Percentiles rank a stretch among this genome's conserved stretches.
These are phyloP conservation scores for Rhizopogon sp. DNA, from an alignment of 768 basidiomycete genomes.

Conservation along the genomic window DNA sequence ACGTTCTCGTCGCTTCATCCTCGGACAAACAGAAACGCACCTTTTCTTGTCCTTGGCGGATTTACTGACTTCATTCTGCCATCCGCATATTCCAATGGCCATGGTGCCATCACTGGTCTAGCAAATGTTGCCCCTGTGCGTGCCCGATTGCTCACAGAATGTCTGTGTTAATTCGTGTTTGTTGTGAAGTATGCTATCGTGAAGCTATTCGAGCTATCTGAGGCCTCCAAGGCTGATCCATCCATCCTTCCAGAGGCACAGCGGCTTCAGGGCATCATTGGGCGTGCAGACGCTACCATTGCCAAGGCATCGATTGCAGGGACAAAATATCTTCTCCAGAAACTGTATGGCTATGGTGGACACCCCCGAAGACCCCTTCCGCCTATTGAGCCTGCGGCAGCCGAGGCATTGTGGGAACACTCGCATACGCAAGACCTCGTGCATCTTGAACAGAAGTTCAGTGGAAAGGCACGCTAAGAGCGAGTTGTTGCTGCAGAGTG, in stretches of 20 bases:
- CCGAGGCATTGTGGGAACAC: slow-evolving; percentile 65
- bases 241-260: slow-evolving; percentile 63
- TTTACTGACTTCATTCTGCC: slow-evolving; percentile 81
- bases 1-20: slow-evolving; percentile 57
- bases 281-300: slow-evolving; percentile 76
- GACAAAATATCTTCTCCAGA: slow-evolving; percentile 77
- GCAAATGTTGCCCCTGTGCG: slow-evolving; percentile 77
- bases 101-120: slow-evolving; percentile 89
- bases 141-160: neutral
- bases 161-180: slow-evolving; percentile 1
- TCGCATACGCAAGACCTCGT: slow-evolving; percentile 67
- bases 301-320: slow-evolving; percentile 73
- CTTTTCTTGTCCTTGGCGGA: slow-evolving; percentile 84
- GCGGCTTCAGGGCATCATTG: slow-evolving; percentile 74
- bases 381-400: slow-evolving; percentile 52
- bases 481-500: neutral
- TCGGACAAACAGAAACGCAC: slow-evolving; percentile 57
- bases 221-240: slow-evolving; percentile 48
- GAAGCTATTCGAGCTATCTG: slow-evolving; percentile 59
- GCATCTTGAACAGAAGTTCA: slow-evolving; percentile 53
- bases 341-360: slow-evolving; percentile 78
- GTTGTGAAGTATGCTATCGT: slow-evolving; percentile 46
- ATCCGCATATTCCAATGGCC: slow-evolving; percentile 63
- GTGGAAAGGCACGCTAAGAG: slow-evolving; percentile 29
- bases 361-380: slow-evolving; percentile 72